These are phyloP conservation scores for Pseudomicrostroma phylloplanum DNA, from an alignment of 1,284 basidiomycete genomes.

Conservation along the genomic window DNA sequence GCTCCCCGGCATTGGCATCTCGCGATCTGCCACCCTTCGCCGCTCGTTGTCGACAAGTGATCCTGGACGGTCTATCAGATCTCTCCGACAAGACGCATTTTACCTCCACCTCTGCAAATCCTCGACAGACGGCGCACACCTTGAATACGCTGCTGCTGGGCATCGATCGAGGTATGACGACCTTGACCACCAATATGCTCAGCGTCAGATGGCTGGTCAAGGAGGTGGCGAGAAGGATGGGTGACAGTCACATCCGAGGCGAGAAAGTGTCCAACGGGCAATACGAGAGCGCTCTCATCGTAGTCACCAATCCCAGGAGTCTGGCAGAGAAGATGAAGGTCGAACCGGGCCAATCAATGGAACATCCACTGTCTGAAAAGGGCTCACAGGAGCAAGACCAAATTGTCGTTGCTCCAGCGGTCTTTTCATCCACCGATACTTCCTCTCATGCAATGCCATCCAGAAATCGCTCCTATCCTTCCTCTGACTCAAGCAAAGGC, in stretches of 20 bases:
- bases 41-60: too few relatives aligned
- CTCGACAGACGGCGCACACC: conserved; percentile 19
- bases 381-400: too few relatives aligned
- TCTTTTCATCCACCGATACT: too few relatives aligned
- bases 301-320: conserved; percentile 29
- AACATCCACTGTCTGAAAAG: too few relatives aligned
- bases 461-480: too few relatives aligned
- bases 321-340: conserved; percentile 34
- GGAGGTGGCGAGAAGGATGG: background rate
- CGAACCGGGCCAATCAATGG: background rate
- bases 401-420: too few relatives aligned
- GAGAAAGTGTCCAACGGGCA: background rate
- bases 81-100: background rate
- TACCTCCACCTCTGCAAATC: background rate
- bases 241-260: background rate
- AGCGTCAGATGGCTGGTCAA: conserved; percentile 36
- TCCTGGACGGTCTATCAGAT: conserved; percentile 1
- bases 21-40: background rate
- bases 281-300: conserved; percentile 14
- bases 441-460: too few relatives aligned
- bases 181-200: conserved; percentile 31
- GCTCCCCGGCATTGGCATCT: background rate
- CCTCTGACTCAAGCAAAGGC: too few relatives aligned
- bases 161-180: conserved; percentile 22
- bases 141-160: conserved; percentile 15